phyloP scores from a whole-genome alignment of 2,329 filamentous ascomycete genomes.

The Sclerotinia glacialis region DNA sequence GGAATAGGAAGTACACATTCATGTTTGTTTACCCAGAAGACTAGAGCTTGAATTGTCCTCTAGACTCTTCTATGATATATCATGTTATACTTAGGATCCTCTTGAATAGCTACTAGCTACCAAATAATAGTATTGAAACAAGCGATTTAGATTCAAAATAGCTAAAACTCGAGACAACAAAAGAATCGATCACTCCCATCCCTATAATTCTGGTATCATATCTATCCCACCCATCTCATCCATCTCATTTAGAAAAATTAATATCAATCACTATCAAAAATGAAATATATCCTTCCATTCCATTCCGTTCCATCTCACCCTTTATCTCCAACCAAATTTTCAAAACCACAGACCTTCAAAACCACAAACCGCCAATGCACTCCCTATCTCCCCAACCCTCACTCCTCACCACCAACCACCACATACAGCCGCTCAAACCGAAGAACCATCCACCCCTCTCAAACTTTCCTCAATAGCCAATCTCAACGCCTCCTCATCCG shows the following conservation, averaged over 20 bases:
- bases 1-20: neutral
- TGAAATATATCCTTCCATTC: too few relatives aligned
- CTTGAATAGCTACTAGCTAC: too few relatives aligned
- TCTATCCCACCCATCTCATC: neutral
- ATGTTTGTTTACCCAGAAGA: neutral
- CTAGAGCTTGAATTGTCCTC: neutral
- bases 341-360: too few relatives aligned
- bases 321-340: too few relatives aligned
- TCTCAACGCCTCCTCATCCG: slow-evolving; percentile 55
- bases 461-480: slow-evolving; percentile 56
- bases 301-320: too few relatives aligned
- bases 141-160: too few relatives aligned
- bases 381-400: neutral
- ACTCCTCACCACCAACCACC: neutral
- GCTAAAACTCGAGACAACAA: too few relatives aligned
- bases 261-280: neutral
- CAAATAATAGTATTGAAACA: neutral
- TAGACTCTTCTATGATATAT: neutral
- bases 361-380: too few relatives aligned
- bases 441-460: slow-evolving; percentile 37
- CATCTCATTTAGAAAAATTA: neutral
- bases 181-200: neutral
- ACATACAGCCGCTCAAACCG: neutral
- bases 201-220: neutral
- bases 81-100: neutral